Evolutionary conservation across 148 eudicot genomes (phyloP), one percentile per base, ranked within the genome.

Genomic region (Pouteria glomerata): DNA sequence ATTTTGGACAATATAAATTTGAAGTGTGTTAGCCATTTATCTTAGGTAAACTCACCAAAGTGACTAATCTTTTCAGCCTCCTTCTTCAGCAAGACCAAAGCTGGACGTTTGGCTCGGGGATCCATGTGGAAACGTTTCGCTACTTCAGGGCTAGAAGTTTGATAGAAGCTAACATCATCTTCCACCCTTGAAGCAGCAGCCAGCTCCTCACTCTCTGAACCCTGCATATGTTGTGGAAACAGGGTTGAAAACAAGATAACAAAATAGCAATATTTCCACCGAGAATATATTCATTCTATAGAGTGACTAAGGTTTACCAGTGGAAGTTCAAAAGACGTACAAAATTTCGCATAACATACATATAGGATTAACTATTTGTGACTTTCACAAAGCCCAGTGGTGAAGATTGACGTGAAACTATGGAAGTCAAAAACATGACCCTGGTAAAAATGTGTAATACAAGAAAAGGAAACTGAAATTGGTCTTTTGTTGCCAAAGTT

Each of bases 101-200:
- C 84, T 68, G 98, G 98, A 62, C 83, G 89, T 83, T 93, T 90
- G 64, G 82, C 86, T 47, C 84, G 71, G 48, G 85, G 78, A 57
- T 87, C 88, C 51, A 93, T 79, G 76, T 85, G 79, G 79, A 93
- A 90, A 63, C 90, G 83, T 85, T 88, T 90, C 33, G 94, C 96
- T 51, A 90, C 90, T 74, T 83, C 82, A 4, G 89, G 85, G 59
- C 86, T 89, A 34, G 77, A 58, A 37, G 96, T 90, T 84, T 93
- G 98, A 76, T 90, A 93, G 74, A 88, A 93, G 80, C 70, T 93
- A 52, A 93, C 84, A 76, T 90, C 96, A 83, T 90, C 94, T 37
- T 88, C 89, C 74, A 84, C 82, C 76, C 80, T 89, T 73, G 98
- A 88, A 57, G 98, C 96, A 77, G 98, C 90, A 74, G 90, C 86